Percentiles rank a stretch among this genome's conserved stretches.
Conservation (phyloP, 2,329 filamentous ascomycete genomes). For the Helminthosporium solani region DNA sequence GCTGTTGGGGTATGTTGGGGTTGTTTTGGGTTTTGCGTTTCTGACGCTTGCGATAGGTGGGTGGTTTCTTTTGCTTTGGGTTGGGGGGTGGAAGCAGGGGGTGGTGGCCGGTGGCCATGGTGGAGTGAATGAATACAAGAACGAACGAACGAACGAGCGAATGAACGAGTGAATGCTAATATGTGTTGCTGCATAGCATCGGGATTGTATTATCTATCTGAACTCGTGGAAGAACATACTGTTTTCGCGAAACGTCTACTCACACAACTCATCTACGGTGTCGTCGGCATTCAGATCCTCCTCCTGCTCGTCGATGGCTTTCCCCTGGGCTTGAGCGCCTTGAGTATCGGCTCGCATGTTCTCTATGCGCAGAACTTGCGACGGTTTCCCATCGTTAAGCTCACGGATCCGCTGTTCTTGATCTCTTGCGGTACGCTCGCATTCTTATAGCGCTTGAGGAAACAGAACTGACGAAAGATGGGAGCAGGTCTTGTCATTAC, state of each 20-base stretch:
- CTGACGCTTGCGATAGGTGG: constrained; percentile 88
- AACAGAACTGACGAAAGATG: constrained; percentile 6
- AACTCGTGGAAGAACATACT: constrained; percentile 96
- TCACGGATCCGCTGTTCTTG: constrained; percentile 84
- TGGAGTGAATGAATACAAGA: too few relatives aligned
- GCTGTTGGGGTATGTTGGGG: constrained; percentile 83
- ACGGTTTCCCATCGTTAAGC: constrained; percentile 73
- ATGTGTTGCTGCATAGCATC: constrained; percentile 60
- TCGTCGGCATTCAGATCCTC: constrained; percentile 72
- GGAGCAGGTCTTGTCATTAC: constrained; percentile 70
- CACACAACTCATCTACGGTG: constrained; percentile 77
- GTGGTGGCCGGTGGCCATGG: too few relatives aligned
- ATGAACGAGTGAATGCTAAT: background rate
- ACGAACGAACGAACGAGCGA: too few relatives aligned
- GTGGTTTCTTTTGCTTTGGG: constrained; percentile 1
- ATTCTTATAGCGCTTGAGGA: too few relatives aligned
- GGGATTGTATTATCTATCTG: constrained; percentile 97
- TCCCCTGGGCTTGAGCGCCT: constrained; percentile 68
- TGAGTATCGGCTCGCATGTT: constrained; percentile 78
- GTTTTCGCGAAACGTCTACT: constrained; percentile 88
- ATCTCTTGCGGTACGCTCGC: constrained; percentile 69
- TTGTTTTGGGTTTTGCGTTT: constrained; percentile 87
- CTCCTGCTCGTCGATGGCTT: constrained; percentile 84
- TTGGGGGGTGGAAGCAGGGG: background rate
- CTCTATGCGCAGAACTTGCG: constrained; percentile 87